These are phyloP conservation scores for Kappamyces sp. DNA, from an alignment of 192 early-diverging fungal species.

Conservation along the genomic window DNA sequence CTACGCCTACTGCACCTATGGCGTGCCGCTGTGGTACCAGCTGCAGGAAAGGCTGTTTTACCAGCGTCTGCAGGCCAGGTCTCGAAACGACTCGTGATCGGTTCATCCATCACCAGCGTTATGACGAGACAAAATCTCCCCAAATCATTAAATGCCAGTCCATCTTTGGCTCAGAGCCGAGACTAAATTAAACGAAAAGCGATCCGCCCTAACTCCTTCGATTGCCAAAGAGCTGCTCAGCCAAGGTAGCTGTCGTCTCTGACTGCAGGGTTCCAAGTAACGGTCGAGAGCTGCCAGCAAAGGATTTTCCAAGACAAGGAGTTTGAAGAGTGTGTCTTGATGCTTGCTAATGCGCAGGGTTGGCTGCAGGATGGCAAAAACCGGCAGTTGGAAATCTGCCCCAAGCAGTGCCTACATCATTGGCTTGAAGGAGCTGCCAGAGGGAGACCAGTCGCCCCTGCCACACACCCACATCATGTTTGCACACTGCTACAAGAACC, in stretches of 20 bases:
- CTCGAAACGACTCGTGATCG: too few relatives aligned
- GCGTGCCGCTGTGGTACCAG: constrained; percentile 18
- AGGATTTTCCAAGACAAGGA: constrained; percentile 88
- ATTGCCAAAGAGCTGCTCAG: constrained; percentile 75
- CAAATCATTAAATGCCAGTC: neutral
- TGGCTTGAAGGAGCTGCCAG: constrained; percentile 95
- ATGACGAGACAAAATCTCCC: neutral
- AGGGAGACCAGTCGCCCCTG: constrained; percentile 83
- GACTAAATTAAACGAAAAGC: constrained; percentile 94
- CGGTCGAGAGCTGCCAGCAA: constrained; percentile 74
- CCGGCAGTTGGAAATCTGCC: constrained; percentile 80
- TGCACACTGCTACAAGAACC: constrained; percentile 96
- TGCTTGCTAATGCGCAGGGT: constrained; percentile 38
- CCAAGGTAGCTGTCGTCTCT: constrained; percentile 33
- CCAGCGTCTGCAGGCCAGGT: too few relatives aligned
- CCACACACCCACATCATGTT: constrained; percentile 95
- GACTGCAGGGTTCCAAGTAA: constrained; percentile 70
- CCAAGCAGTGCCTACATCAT: constrained; percentile 90
- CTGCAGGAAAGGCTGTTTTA: constrained; percentile 17
- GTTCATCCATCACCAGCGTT: too few relatives aligned
- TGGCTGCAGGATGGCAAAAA: constrained; percentile 73
- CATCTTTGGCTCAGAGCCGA: constrained; percentile 91
- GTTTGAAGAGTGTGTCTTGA: constrained; percentile 60
- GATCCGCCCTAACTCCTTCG: constrained; percentile 84
- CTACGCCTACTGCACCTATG: constrained; percentile 22